A percentile compares a stretch with the other conserved stretches of the same genome.
Evolutionary conservation across 2,329 filamentous ascomycete genomes (phyloP).

Genomic region (Diatrype stigma): DNA sequence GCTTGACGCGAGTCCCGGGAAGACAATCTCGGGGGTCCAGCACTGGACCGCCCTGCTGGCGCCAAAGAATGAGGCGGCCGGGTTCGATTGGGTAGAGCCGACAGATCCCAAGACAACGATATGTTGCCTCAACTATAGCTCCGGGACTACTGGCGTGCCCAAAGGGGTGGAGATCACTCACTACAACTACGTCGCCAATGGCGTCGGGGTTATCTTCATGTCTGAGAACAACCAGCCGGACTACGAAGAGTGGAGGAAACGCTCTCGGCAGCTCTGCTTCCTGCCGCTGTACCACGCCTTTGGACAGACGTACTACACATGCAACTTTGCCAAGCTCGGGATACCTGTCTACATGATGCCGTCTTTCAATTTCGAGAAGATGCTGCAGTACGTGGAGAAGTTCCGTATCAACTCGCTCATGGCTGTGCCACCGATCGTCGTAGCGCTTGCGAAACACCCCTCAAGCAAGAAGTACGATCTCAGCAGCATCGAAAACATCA

Average conservation of each 20-base stretch:
- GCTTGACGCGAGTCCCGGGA: slow-evolving; percentile 27
- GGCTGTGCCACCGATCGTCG: slow-evolving; percentile 71
- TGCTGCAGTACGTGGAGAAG: slow-evolving; percentile 64
- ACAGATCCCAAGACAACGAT: slow-evolving; percentile 47
- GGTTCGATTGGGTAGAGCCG: slow-evolving; percentile 61
- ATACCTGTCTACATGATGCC: slow-evolving; percentile 74
- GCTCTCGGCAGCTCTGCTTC: slow-evolving; percentile 55
- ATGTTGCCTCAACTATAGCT: slow-evolving; percentile 74
- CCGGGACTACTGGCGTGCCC: slow-evolving; percentile 74
- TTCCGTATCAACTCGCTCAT: slow-evolving; percentile 64
- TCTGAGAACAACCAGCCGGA: slow-evolving; percentile 39
- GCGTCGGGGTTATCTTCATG: slow-evolving; percentile 53
- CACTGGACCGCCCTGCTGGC: slow-evolving; percentile 27
- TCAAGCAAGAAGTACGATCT: slow-evolving; percentile 63
- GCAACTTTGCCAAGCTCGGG: slow-evolving; percentile 50
- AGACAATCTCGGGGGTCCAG: slow-evolving; percentile 18
- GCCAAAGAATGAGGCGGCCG: slow-evolving; percentile 37
- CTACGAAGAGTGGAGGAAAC: slow-evolving; percentile 36
- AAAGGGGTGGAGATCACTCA: slow-evolving; percentile 85
- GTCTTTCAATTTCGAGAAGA: slow-evolving; percentile 68
- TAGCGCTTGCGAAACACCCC: slow-evolving; percentile 69
- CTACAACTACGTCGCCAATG: slow-evolving; percentile 69
- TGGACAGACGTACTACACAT: slow-evolving; percentile 67
- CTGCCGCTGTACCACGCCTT: slow-evolving; percentile 75
- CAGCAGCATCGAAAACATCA: slow-evolving; percentile 56